Percentiles rank a stretch among this genome's conserved stretches.
These are phyloP conservation scores for Juglanconis sp. DNA, from an alignment of 2,329 filamentous ascomycete species.

Conservation along the genomic window DNA sequence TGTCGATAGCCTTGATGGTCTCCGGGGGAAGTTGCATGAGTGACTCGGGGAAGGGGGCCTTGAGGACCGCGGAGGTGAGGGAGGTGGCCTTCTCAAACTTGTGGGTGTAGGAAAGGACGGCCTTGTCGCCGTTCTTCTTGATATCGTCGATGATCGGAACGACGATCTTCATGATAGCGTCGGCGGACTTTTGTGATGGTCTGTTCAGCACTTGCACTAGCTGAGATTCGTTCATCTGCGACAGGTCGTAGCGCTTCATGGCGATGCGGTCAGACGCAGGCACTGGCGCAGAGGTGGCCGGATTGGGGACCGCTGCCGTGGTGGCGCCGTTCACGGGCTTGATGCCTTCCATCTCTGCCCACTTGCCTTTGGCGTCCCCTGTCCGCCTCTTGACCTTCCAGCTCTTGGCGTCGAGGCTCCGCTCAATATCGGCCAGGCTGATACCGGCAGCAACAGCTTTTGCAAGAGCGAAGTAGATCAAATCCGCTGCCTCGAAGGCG, in stretches of 20 bases:
- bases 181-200: slow-evolving; percentile 92
- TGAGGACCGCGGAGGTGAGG: slow-evolving; percentile 82
- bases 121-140: slow-evolving; percentile 77
- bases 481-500: slow-evolving; percentile 89
- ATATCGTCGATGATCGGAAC: slow-evolving; percentile 89
- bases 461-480: slow-evolving; percentile 93
- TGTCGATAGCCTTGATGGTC: slow-evolving; percentile 87
- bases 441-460: slow-evolving; percentile 85
- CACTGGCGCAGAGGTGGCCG: slow-evolving; percentile 22
- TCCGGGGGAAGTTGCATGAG: slow-evolving; percentile 83
- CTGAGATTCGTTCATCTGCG: slow-evolving; percentile 59
- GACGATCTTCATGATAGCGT: slow-evolving; percentile 87
- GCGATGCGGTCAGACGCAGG: slow-evolving; percentile 56
- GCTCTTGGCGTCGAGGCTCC: slow-evolving; percentile 89
- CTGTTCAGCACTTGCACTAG: slow-evolving; percentile 76
- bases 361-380: slow-evolving; percentile 91
- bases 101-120: slow-evolving; percentile 88
- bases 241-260: slow-evolving; percentile 77
- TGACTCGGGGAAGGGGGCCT: slow-evolving; percentile 79
- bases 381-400: slow-evolving; percentile 90
- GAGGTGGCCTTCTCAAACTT: slow-evolving; percentile 97
- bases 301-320: slow-evolving; percentile 30
- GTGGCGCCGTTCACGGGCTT: slow-evolving; percentile 35
- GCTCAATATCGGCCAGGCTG: slow-evolving; percentile 82
- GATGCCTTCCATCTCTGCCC: slow-evolving; percentile 79